Percentiles rank a stretch among this genome's conserved stretches.
phyloP scores from a whole-genome alignment of 345 rosid species.

The Populus tremula region DNA sequence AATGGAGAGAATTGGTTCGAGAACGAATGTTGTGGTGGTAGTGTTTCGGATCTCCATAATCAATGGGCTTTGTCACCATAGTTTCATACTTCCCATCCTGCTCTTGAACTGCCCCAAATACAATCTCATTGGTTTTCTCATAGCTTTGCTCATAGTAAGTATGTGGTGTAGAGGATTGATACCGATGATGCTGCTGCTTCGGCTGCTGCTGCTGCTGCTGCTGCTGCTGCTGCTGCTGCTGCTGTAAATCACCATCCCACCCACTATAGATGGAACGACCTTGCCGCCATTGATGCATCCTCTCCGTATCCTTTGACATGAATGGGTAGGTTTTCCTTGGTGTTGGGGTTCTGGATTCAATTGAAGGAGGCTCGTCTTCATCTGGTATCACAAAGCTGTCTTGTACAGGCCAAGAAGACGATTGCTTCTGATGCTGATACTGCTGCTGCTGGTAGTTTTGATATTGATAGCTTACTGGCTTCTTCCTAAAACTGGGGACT shows the following conservation, averaged over 20 bases:
- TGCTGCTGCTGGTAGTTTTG: slow-evolving; percentile 21
- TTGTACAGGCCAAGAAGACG: slow-evolving; percentile 62
- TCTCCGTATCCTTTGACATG: slow-evolving; percentile 93
- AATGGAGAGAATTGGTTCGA: slow-evolving; percentile 43
- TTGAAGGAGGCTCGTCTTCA: slow-evolving; percentile 85
- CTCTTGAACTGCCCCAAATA: slow-evolving; percentile 89
- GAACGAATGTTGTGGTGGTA: slow-evolving; percentile 47
- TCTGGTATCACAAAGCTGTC: slow-evolving; percentile 66
- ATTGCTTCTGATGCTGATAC: slow-evolving; percentile 31
- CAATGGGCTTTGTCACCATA: slow-evolving; percentile 52
- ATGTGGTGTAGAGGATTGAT: slow-evolving; percentile 64
- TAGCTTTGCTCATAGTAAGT: slow-evolving; percentile 71
- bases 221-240: slow-evolving; percentile 50
- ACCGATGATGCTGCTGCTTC: slow-evolving; percentile 59
- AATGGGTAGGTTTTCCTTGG: slow-evolving; percentile 85
- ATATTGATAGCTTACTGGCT: slow-evolving; percentile 38
- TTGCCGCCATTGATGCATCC: slow-evolving; percentile 82
- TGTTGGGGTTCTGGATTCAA: slow-evolving; percentile 75
- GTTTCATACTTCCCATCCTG: slow-evolving; percentile 44
- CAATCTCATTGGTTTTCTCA: slow-evolving; percentile 76
- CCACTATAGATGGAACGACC: slow-evolving; percentile 68
- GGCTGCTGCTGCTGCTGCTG: no score
- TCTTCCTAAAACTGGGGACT: slow-evolving; percentile 56
- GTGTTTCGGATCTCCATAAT: slow-evolving; percentile 44
- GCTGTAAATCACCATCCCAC: slow-evolving; percentile 60